Evolutionary conservation across 2,329 filamentous ascomycete genomes (phyloP).

Genomic region (Microthyrium microscopicum): DNA sequence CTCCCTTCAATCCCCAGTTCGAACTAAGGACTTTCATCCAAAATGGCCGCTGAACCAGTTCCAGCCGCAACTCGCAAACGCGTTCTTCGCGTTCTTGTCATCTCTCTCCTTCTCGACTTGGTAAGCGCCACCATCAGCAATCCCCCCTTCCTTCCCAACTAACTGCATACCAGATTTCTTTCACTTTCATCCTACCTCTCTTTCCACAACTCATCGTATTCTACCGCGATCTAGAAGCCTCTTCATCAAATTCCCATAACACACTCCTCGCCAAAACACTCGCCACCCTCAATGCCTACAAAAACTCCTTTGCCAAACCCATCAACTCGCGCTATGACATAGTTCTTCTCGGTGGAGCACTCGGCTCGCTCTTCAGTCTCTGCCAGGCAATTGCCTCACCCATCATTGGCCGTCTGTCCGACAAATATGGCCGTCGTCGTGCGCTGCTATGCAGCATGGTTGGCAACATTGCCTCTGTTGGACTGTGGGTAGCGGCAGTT

Average conservation of each 20-base stretch:
- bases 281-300: constrained; percentile 79
- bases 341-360: constrained; percentile 78
- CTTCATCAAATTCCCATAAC: constrained; percentile 27
- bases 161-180: constrained; percentile 54
- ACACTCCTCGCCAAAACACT: constrained; percentile 69
- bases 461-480: constrained; percentile 83
- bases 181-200: constrained; percentile 93
- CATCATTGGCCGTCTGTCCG: constrained; percentile 74
- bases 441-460: constrained; percentile 83
- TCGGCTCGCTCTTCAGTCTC: constrained; percentile 85
- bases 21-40: too few species aligned
- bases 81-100: constrained; percentile 74
- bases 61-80: constrained; percentile 45
- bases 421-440: constrained; percentile 70
- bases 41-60: constrained; percentile 20
- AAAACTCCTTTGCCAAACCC: constrained; percentile 75
- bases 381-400: constrained; percentile 87
- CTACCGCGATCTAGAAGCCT: constrained; percentile 71
- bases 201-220: constrained; percentile 93
- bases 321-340: constrained; percentile 97
- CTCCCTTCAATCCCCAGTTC: background rate
- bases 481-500: constrained; percentile 82
- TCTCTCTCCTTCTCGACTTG: constrained; percentile 77
- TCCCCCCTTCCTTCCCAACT: constrained; percentile 1
- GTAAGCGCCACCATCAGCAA: constrained; percentile 34